These are phyloP conservation scores for Chiua sp. DNA, from an alignment of 1,284 basidiomycete genomes.

Conservation along the genomic window DNA sequence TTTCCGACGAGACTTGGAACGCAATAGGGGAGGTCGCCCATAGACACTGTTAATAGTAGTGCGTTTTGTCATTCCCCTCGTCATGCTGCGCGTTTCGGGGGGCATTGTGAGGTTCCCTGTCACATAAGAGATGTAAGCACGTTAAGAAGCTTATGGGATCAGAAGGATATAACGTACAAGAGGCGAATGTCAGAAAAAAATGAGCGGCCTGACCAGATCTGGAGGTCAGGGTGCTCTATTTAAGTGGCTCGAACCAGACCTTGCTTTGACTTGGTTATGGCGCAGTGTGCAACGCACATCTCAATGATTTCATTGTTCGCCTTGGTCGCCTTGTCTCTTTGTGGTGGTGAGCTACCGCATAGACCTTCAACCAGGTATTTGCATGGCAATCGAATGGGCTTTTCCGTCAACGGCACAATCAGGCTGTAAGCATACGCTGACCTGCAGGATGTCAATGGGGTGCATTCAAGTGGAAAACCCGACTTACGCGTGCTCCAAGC, in stretches of 20 bases:
- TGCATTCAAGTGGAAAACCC: too few relatives aligned
- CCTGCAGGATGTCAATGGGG: too few relatives aligned
- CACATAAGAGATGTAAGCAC: not conserved
- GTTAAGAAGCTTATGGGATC: not conserved
- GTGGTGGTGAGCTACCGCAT: slow-evolving; percentile 3
- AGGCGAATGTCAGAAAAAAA: not conserved
- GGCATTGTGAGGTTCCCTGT: slow-evolving; percentile 19
- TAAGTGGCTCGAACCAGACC: slow-evolving; percentile 20
- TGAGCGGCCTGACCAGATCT: not conserved
- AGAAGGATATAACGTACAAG: slow-evolving; percentile 2
- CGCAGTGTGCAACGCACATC: slow-evolving; percentile 9
- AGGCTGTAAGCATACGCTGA: too few relatives aligned
- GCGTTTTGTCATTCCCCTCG: slow-evolving; percentile 23
- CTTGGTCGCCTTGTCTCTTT: slow-evolving; percentile 21
- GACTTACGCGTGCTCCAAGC: too few relatives aligned
- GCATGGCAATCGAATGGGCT: too few relatives aligned
- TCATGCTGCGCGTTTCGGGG: slow-evolving; percentile 27
- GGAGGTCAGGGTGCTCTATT: slow-evolving; percentile 2
- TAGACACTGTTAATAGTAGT: slow-evolving; percentile 25
- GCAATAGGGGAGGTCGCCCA: slow-evolving; percentile 1
- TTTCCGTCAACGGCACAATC: too few relatives aligned
- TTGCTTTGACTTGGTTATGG: slow-evolving; percentile 20
- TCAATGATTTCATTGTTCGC: slow-evolving; percentile 18
- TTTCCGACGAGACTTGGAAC: slow-evolving; percentile 13
- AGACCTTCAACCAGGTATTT: too few relatives aligned